phyloP scores from a whole-genome alignment of 345 rosid species.

The Nephelium lappaceum region DNA sequence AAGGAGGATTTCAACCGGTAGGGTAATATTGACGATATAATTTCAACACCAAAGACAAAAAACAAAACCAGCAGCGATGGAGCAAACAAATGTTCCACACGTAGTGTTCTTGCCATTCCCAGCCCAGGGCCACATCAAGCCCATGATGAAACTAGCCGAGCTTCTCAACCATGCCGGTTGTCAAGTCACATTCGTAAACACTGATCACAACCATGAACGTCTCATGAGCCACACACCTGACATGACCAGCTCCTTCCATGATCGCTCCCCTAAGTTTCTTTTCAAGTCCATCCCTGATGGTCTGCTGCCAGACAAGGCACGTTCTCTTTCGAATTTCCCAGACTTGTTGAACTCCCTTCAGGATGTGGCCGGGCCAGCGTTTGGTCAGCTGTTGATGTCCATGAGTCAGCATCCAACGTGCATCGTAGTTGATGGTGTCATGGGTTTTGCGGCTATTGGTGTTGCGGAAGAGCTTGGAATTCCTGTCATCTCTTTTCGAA shows the following conservation, averaged over 20 bases:
- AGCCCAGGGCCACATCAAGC: constrained; percentile 61
- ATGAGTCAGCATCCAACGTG: constrained; percentile 22
- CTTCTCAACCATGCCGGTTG: constrained; percentile 48
- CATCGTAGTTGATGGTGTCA: constrained; percentile 40
- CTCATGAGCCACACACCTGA: constrained; percentile 26
- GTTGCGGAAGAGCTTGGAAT: constrained; percentile 40
- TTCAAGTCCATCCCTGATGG: constrained; percentile 41
- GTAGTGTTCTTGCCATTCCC: constrained; percentile 62
- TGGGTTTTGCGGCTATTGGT: constrained; percentile 33
- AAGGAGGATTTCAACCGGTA: too few species aligned
- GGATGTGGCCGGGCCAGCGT: background rate
- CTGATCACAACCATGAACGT: constrained; percentile 33
- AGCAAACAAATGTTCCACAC: constrained; percentile 17
- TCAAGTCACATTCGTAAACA: constrained; percentile 59
- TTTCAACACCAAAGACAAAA: background rate
- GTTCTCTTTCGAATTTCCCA: background rate
- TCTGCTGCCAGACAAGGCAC: constrained; percentile 30
- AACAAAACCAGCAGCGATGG: background rate
- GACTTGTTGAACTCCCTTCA: constrained; percentile 24
- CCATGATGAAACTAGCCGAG: constrained; percentile 65
- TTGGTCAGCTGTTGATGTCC: constrained; percentile 25
- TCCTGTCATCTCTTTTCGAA: constrained; percentile 34
- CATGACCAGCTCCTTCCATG: constrained; percentile 32
- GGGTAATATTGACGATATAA: too few species aligned
- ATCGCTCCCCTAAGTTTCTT: constrained; percentile 28